Evolutionary conservation across 306 rosid species (phyloP).

Genomic region (Prunus padus): DNA sequence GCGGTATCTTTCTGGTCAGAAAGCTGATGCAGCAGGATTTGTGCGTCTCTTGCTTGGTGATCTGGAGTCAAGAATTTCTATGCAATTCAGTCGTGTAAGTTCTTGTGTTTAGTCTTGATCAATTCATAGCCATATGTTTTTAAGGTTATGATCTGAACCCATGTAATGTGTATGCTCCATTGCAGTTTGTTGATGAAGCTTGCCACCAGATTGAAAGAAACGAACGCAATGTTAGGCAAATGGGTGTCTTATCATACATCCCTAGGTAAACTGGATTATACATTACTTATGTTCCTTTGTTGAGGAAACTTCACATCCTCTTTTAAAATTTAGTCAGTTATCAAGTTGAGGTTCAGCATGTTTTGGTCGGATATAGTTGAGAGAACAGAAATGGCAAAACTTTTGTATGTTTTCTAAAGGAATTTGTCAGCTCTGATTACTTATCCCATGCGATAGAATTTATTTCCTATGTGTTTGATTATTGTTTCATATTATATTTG

Average conservation of each 20-base stretch:
- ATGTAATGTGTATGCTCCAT: constrained; percentile 23
- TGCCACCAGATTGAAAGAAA: constrained; percentile 90
- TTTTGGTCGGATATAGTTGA: background rate
- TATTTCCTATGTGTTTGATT: background rate
- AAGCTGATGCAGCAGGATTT: constrained; percentile 94
- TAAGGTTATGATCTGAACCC: constrained; percentile 24
- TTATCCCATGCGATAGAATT: background rate
- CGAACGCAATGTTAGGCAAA: constrained; percentile 81
- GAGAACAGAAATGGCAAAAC: background rate
- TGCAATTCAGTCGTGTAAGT: constrained; percentile 78
- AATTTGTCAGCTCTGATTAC: background rate
- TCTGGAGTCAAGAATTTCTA: constrained; percentile 75
- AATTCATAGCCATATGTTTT: constrained; percentile 19
- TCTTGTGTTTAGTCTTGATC: constrained; percentile 19
- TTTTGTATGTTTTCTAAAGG: background rate
- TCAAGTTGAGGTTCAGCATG: background rate
- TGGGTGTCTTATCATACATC: constrained; percentile 84
- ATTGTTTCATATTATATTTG: constrained; percentile 1
- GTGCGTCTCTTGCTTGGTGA: constrained; percentile 89
- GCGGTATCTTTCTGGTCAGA: constrained; percentile 87
- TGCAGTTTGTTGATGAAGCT: constrained; percentile 92
- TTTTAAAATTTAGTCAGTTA: constrained; percentile 8
- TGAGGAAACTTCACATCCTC: background rate
- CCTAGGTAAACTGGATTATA: constrained; percentile 60
- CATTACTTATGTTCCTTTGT: constrained; percentile 14